phyloP scores from a whole-genome alignment of 345 rosid species.

The Lumnitzera racemosa region DNA sequence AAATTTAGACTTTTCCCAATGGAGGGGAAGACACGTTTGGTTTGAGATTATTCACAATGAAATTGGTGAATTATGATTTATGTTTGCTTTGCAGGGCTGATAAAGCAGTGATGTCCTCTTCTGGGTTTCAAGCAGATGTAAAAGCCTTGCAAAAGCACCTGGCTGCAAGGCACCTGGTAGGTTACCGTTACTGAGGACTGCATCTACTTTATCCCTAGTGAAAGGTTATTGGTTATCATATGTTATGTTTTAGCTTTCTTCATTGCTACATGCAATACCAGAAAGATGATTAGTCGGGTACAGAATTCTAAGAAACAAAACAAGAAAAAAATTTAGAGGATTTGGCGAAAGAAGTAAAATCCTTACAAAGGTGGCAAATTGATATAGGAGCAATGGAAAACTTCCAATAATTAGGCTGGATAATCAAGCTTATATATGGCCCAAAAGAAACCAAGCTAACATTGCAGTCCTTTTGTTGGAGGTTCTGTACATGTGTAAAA shows the following conservation, averaged over 20 bases:
- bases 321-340: too few species aligned
- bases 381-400: too few species aligned
- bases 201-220: not conserved
- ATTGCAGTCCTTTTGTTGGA: too few species aligned
- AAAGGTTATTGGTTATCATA: not conserved
- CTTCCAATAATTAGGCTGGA: too few species aligned
- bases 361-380: too few species aligned
- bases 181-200: conserved; percentile 21
- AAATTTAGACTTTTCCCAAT: not conserved
- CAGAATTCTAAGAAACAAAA: too few species aligned
- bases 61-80: not conserved
- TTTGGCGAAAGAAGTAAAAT: too few species aligned
- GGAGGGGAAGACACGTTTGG: not conserved
- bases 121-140: conserved; percentile 97
- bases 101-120: conserved; percentile 77
- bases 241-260: conserved; percentile 2
- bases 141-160: conserved; percentile 83
- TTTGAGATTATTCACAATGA: not conserved
- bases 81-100: conserved; percentile 54
- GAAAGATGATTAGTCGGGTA: too few species aligned
- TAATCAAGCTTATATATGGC: too few species aligned
- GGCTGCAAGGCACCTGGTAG: conserved; percentile 86
- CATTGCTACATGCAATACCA: not conserved
- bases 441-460: too few species aligned
- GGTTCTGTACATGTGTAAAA: too few species aligned